These are phyloP conservation scores for Pelargonium myrrhifolium DNA, from an alignment of 441 rosid genomes.

Conservation along the genomic window DNA sequence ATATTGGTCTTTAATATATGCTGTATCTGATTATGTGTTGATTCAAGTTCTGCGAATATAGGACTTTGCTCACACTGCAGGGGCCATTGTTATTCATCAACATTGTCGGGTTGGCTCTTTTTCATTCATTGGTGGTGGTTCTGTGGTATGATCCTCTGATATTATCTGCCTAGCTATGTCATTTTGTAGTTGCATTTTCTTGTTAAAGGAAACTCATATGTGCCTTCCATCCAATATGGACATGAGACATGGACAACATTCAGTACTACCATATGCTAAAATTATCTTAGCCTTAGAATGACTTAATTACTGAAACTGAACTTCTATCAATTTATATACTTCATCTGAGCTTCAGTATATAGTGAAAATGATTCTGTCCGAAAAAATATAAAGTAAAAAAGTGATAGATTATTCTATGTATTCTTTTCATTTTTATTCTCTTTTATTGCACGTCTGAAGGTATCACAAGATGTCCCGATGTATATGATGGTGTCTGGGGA, in stretches of 20 bases:
- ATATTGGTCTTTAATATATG: constrained; percentile 5
- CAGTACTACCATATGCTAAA: not conserved
- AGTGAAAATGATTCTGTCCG: constrained; percentile 1
- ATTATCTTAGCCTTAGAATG: not conserved
- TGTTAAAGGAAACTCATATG: not conserved
- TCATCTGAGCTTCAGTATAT: not conserved
- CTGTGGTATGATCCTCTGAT: constrained; percentile 52
- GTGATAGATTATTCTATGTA: not conserved
- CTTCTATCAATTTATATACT: not conserved
- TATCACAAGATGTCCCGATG: constrained; percentile 88
- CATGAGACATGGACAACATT: not conserved
- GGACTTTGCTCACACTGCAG: constrained; percentile 81
- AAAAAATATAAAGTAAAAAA: too few relatives aligned
- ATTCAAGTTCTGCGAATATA: constrained; percentile 34
- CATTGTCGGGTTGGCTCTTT: constrained; percentile 74
- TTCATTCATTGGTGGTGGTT: constrained; percentile 86
- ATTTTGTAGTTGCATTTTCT: not conserved
- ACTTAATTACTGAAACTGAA: not conserved
- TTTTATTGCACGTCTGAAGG: constrained; percentile 34
- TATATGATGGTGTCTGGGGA: constrained; percentile 89
- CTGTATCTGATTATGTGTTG: constrained; percentile 24
- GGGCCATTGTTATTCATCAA: constrained; percentile 79
- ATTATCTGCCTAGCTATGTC: constrained; percentile 9
- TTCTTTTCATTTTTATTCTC: constrained; percentile 5
- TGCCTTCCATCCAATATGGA: constrained; percentile 6